Evolutionary conservation across 805 yeast species (phyloP).

Genomic region (Aciculoconidium aculeatum): DNA sequence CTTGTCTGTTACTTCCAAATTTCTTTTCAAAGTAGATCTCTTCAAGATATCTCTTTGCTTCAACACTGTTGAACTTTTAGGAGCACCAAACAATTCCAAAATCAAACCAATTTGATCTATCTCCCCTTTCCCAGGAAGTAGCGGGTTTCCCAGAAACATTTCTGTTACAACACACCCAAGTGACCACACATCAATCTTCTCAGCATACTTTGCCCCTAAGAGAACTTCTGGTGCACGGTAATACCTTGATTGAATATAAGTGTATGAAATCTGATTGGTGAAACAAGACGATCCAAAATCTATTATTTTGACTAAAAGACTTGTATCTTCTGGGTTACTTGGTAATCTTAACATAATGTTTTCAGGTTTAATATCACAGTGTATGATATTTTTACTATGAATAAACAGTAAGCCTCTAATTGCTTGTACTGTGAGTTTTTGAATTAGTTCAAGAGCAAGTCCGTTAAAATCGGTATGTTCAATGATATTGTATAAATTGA

Average conservation of each 20-base stretch:
- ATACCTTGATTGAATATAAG: constrained; percentile 59
- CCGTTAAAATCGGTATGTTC: constrained; percentile 49
- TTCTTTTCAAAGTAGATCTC: constrained; percentile 14
- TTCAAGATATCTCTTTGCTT: constrained; percentile 33
- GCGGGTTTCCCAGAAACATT: constrained; percentile 30
- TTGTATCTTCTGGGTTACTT: constrained; percentile 21
- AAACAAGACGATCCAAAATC: constrained; percentile 74
- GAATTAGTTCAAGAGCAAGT: constrained; percentile 34
- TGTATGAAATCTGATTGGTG: constrained; percentile 36
- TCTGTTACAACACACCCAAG: constrained; percentile 41
- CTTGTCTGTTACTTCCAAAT: constrained; percentile 7
- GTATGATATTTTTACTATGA: constrained; percentile 55
- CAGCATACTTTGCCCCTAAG: constrained; percentile 55
- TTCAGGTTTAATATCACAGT: constrained; percentile 85
- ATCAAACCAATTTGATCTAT: constrained; percentile 40
- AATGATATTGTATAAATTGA: constrained; percentile 58
- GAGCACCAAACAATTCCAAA: constrained; percentile 43
- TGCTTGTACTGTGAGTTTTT: constrained; percentile 47
- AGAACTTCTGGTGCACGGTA: constrained; percentile 78
- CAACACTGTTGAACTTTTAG: constrained; percentile 34
- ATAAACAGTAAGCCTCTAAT: constrained; percentile 55
- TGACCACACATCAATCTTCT: constrained; percentile 48
- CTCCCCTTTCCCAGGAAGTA: constrained; percentile 47
- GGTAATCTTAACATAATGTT: constrained; percentile 57
- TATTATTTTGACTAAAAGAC: constrained; percentile 56